Base-by-base conservation (phyloP, 1,284 basidiomycete species). In the Leccinum griseonigrum region DNA sequence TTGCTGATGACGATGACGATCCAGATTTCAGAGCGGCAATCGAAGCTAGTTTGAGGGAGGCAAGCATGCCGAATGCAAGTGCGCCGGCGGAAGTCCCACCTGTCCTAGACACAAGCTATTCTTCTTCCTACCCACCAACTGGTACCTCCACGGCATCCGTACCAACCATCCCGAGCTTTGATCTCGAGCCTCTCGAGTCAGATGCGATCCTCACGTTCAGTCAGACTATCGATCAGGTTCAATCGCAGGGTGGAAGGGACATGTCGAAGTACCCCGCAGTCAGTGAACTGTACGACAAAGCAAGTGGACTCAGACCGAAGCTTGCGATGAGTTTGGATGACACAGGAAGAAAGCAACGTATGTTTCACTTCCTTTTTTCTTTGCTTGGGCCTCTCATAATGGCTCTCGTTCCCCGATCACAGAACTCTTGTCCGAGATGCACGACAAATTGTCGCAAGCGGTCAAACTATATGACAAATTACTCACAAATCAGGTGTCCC, bases 11-110 rank as follows among this genome's bases (percentile, higher is more conserved):
- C 26, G 95, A 96, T 54, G 92, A 98, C 26, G 97, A 99, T 73
- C 92, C 94, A 10, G 95, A 99, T 67, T 80, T 99, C 26, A 87
- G 85, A 59, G 92, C 97, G 13, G 97, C 97, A 0, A 99, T 99
- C 62, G 96, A 98, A 71, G 97, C 97, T 0, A 95, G 92, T 71
- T 76, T 99, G 66, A 83, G 88, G 11, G 97, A 99, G 70, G 88
- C 88, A 31, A 89, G 86, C 63, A 87, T 89, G 8, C 89, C 90
- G 0, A 85, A 82, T 62, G 88, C 94, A 1, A 93, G 90, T 68
- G 93, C 92, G 0, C 93, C 93, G 1, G 70, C 83, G 3, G 85
- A 81, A 10, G 70, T 84, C 3, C 84, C 88, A 57, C 83, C 85
- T 7, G 78, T 84, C 3, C 84, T 85, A 59, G 75, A 81, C 9